Base-by-base conservation (phyloP, 2,329 filamentous ascomycete species). In the Sporothrix globosa region DNA sequence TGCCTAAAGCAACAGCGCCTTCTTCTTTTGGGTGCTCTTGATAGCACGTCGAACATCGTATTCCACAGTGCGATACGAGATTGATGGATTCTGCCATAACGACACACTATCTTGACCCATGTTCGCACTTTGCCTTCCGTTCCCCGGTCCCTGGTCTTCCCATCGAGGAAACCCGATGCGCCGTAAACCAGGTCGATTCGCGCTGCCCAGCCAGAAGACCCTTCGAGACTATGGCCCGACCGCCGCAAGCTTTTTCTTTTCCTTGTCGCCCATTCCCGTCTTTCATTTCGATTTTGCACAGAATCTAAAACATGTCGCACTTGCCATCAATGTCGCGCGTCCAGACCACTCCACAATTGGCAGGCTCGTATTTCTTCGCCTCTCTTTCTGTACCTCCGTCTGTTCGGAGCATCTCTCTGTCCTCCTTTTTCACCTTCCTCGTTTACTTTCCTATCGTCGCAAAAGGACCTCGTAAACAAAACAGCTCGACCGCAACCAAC, bases 151-250 rank as follows among this genome's bases (percentile, higher is more conserved):
- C 60, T 30, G 24, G 24, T 13, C 60, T 21, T 19, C 54, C 54
- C 30, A 41, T 60, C 52, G 24, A 13, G n/a, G 13, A 61, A 9
- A 39, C n/a, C 58, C 58, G 58, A 63, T 63, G 58, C 39, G 21
- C 39, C 11, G 39, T 46, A 63, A 61, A 44, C 58, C 39, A n/a
- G 58, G 27, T 46, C 58, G 58, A 63, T 63, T 63, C 39, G 39
- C 58, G 21, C 58, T 63, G 58, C 39, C 58, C 39, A 17, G 41
- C 41, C 27, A 7, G 34, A 34, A 34, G 34, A 34, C 30, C 30
- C 30, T 34, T 34, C 30, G 30, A 34, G 30, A 34, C 30, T 34
- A 5, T 34, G 34, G 34, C 34, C 34, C 34, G 34, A 9, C 6
- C 14, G 41, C 11, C 41, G 41, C 58, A 44, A 19, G 58, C 58